These are phyloP conservation scores for Neophaeococcomyces aloes DNA, from an alignment of 2,329 filamentous ascomycete species.

Conservation along the genomic window DNA sequence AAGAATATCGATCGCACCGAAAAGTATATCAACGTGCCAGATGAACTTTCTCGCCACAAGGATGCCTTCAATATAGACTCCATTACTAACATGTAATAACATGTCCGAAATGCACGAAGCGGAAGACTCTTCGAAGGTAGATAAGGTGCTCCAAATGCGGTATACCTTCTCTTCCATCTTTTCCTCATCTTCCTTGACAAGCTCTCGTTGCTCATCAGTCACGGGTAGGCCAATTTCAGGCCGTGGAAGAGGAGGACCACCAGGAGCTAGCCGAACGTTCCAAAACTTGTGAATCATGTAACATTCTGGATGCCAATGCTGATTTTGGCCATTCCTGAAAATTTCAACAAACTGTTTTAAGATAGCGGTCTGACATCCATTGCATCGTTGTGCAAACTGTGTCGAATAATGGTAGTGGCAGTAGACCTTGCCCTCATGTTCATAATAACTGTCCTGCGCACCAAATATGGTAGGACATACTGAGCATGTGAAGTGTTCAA, in stretches of 20 bases:
- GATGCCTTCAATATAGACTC: constrained; percentile 88
- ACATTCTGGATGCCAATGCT: constrained; percentile 98
- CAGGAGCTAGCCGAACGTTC: constrained; percentile 77
- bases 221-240: constrained; percentile 44
- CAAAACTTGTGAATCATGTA: constrained; percentile 99
- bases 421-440: constrained; percentile 91
- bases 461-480: constrained; percentile 96
- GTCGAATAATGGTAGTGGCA: constrained; percentile 99
- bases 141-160: constrained; percentile 94
- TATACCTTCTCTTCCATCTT: constrained; percentile 96
- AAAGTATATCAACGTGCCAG: constrained; percentile 86
- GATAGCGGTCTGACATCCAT: constrained; percentile 93
- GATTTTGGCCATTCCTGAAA: constrained; percentile 92
- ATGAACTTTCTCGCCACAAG: constrained; percentile 94
- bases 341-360: constrained; percentile 99
- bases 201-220: constrained; percentile 58
- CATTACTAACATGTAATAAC: constrained; percentile 96
- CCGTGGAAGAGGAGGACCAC: constrained; percentile 41
- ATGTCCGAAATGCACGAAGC: constrained; percentile 98
- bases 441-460: constrained; percentile 96
- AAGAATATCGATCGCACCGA: constrained; percentile 75
- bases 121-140: constrained; percentile 93
- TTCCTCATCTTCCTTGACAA: constrained; percentile 77
- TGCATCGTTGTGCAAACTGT: constrained; percentile 89
- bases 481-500: constrained; percentile 97